Evolutionary conservation across 768 basidiomycete species (phyloP).

Genomic region (Favolaschia claudopus): DNA sequence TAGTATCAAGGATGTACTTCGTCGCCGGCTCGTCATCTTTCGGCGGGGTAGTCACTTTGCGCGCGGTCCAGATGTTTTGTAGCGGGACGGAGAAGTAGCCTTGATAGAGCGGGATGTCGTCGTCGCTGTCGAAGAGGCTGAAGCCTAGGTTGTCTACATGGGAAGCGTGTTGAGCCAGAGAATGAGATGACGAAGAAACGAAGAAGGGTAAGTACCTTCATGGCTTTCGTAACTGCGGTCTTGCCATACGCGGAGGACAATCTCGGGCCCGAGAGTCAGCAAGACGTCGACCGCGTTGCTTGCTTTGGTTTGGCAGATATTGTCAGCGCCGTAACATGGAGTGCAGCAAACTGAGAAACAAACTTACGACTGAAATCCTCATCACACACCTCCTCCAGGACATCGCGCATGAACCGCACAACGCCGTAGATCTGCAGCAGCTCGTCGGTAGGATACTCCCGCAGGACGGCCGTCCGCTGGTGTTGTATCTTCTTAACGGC

Average conservation of each 20-base stretch:
- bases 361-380: no score
- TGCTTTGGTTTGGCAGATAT: no score
- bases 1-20: background rate
- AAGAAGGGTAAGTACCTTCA: no score
- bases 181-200: no score
- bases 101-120: background rate
- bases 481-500: background rate
- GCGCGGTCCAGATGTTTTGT: background rate
- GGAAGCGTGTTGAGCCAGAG: no score
- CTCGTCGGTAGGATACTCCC: background rate
- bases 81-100: constrained; percentile 5
- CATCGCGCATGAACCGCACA: background rate
- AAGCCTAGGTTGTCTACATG: background rate
- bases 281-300: constrained; percentile 1
- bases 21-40: constrained; percentile 1
- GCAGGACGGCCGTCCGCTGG: constrained; percentile 3
- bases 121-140: background rate
- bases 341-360: no score
- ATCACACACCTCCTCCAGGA: background rate
- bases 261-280: constrained; percentile 7
- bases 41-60: constrained; percentile 10
- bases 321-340: no score
- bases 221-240: background rate
- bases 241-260: background rate
- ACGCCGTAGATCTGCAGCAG: background rate